Evolutionary conservation across 129 eudicot genomes (phyloP).

Genomic region (Chrysanthemum makinoi): DNA sequence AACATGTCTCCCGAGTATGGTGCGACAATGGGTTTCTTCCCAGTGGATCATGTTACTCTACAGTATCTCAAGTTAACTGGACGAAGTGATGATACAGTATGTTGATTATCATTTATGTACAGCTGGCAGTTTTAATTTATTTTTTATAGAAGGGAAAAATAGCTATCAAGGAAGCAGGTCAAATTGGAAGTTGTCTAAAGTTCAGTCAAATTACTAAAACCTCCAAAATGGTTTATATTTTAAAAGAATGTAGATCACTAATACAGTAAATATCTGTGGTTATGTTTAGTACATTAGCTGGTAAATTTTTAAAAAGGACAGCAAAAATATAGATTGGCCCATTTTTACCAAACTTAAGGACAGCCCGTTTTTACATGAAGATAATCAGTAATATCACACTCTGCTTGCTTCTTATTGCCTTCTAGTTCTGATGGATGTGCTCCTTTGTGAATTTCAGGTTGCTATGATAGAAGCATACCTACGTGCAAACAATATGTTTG

Average conservation of each 20-base stretch:
- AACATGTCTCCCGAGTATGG: conserved; percentile 99
- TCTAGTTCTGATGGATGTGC: conserved; percentile 16
- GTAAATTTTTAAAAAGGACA: no score
- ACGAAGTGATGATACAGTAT: conserved; percentile 91
- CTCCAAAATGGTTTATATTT: conserved; percentile 6
- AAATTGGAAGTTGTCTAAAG: no score
- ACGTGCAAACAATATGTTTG: conserved; percentile 83
- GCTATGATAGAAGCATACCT: conserved; percentile 86
- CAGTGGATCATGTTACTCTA: conserved; percentile 96
- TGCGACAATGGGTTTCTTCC: conserved; percentile 99
- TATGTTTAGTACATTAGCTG: not conserved
- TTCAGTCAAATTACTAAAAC: no score
- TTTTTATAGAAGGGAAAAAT: not conserved
- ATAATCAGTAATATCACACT: not conserved
- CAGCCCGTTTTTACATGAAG: no score
- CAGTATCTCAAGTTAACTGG: conserved; percentile 95
- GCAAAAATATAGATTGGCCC: no score
- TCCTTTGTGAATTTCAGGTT: conserved; percentile 47
- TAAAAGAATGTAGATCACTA: no score
- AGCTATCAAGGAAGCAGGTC: no score
- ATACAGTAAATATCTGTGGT: no score
- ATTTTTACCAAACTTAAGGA: no score
- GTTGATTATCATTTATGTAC: conserved; percentile 24
- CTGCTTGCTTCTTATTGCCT: conserved; percentile 26
- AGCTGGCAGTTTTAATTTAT: not conserved